Evolutionary conservation across 139 green algal species (phyloP).

Genomic region (Chlamydomonas incerta): DNA sequence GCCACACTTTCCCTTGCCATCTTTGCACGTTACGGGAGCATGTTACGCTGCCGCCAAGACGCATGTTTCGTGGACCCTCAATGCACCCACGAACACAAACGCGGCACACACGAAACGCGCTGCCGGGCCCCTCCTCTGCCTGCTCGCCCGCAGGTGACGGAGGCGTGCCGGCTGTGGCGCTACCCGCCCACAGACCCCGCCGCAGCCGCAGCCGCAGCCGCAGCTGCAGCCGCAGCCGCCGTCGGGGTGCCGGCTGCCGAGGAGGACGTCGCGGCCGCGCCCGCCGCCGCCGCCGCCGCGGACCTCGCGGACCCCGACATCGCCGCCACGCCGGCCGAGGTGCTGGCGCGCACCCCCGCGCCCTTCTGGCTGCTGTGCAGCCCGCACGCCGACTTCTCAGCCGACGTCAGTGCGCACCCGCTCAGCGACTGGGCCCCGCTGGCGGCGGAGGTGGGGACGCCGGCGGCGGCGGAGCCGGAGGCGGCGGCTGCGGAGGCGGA

Average conservation of each 20-base stretch:
- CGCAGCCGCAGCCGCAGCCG: background rate
- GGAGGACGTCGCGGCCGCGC: background rate
- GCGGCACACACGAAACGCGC: background rate
- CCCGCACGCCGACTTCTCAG: background rate
- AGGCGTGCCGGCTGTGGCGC: slow-evolving; percentile 48
- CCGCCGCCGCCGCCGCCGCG: background rate
- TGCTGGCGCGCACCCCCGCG: background rate
- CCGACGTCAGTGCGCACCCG: background rate
- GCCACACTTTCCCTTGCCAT: too few species aligned
- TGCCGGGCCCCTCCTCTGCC: too few species aligned
- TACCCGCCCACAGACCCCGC: background rate
- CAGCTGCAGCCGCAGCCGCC: background rate
- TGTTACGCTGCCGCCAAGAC: too few species aligned
- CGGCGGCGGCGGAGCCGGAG: background rate
- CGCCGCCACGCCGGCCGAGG: background rate
- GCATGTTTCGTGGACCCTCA: too few species aligned
- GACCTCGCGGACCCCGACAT: background rate
- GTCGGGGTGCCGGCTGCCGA: background rate
- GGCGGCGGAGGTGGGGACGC: background rate
- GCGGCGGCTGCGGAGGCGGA: background rate
- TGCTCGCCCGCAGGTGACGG: slow-evolving; percentile 8
- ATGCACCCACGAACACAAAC: too few species aligned
- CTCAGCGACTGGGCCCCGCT: slow-evolving; percentile 17
- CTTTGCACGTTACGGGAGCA: too few species aligned
- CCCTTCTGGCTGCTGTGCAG: slow-evolving; percentile 57